Percentiles rank a stretch among this genome's conserved stretches.
Evolutionary conservation across 257 asterid species (phyloP).

Genomic region (Cruciata laevipes): DNA sequence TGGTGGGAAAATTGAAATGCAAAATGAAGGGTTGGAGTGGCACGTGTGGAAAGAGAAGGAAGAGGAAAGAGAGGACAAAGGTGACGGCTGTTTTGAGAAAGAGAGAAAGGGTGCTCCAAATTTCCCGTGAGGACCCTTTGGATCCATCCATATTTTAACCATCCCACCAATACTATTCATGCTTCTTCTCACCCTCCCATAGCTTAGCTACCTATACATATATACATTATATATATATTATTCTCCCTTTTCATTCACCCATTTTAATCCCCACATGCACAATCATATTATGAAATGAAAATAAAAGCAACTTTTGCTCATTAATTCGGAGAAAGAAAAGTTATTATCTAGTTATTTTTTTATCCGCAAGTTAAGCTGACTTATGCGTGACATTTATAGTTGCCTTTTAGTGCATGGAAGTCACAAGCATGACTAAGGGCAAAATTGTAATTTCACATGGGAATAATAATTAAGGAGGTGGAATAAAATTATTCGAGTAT

Average conservation of each 20-base stretch:
- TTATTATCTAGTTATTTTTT: too few species aligned
- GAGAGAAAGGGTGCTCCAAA: slow-evolving; percentile 61
- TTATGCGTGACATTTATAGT: too few species aligned
- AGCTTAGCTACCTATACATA: slow-evolving; percentile 28
- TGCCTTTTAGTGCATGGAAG: too few species aligned
- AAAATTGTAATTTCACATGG: slow-evolving; percentile 1
- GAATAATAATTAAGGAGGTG: background rate
- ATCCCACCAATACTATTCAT: slow-evolving; percentile 24
- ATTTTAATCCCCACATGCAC: background rate
- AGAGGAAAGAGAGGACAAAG: slow-evolving; percentile 37
- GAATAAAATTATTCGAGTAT: background rate
- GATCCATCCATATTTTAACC: slow-evolving; percentile 41
- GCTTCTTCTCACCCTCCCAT: slow-evolving; percentile 36
- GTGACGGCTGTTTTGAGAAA: slow-evolving; percentile 58
- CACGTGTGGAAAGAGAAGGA: slow-evolving; percentile 56
- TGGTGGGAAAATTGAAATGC: too few species aligned
- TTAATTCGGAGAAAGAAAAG: background rate
- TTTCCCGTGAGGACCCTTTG: slow-evolving; percentile 91
- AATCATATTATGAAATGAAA: too few species aligned
- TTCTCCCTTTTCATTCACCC: slow-evolving; percentile 27
- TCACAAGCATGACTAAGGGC: background rate
- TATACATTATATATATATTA: slow-evolving; percentile 10
- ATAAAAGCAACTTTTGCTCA: background rate
- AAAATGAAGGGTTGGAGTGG: slow-evolving; percentile 11
- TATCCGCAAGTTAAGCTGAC: too few species aligned